Percentiles rank a stretch among this genome's conserved stretches.
phyloP scores from a whole-genome alignment of 306 rosid genomes.

The Biancaea sappan region DNA sequence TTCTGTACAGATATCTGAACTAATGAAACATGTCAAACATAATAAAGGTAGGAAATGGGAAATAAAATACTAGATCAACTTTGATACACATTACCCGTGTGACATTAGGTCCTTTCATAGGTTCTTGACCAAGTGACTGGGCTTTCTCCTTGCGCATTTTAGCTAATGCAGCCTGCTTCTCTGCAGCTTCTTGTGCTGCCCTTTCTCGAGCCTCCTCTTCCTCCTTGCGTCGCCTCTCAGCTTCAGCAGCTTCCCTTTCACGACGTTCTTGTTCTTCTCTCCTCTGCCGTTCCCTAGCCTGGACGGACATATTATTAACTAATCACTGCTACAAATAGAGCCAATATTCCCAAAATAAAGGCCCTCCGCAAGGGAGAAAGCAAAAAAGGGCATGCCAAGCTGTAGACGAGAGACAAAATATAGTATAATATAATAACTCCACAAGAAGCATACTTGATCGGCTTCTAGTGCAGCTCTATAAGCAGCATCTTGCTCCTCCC shows the following conservation, averaged over 20 bases:
- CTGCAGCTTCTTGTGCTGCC: constrained; percentile 87
- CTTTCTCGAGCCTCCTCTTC: constrained; percentile 92
- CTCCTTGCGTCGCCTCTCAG: constrained; percentile 80
- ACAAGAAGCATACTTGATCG: constrained; percentile 76
- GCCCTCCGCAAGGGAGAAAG: constrained; percentile 2
- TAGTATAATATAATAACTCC: background rate
- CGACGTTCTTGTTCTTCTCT: constrained; percentile 91
- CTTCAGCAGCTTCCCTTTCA: constrained; percentile 96
- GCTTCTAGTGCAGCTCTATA: constrained; percentile 98
- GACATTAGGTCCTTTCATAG: constrained; percentile 90
- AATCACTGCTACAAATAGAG: constrained; percentile 31
- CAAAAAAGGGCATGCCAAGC: constrained; percentile 22
- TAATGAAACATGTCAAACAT: constrained; percentile 2
- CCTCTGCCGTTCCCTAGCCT: constrained; percentile 95
- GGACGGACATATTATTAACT: constrained; percentile 31
- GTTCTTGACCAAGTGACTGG: constrained; percentile 83
- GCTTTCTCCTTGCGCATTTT: constrained; percentile 83
- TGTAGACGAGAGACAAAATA: background rate
- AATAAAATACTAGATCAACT: constrained; percentile 14
- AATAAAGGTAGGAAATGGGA: constrained; percentile 4
- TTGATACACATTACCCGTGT: constrained; percentile 63
- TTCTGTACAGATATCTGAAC: constrained; percentile 11
- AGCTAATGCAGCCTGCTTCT: constrained; percentile 82
- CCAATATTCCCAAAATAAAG: constrained; percentile 27
- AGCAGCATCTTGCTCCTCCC: constrained; percentile 99